A percentile compares a stretch with the other conserved stretches of the same genome.
Evolutionary conservation across 495 filamentous ascomycete genomes (phyloP).

Genomic region (Hypoxylon fragiforme): DNA sequence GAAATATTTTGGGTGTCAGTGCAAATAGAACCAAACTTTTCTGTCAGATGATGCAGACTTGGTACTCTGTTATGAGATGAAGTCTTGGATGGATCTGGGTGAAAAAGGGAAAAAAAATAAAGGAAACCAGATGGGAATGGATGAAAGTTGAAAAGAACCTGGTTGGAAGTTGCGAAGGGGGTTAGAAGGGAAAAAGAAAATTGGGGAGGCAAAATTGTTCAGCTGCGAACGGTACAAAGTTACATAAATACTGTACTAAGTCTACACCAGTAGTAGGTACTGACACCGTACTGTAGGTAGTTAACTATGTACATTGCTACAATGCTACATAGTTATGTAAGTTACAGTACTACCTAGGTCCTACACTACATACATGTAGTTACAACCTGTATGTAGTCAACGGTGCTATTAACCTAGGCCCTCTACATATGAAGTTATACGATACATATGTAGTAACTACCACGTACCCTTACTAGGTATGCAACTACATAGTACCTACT

Average conservation of each 20-base stretch:
- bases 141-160: constrained; percentile 21
- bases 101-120: constrained; percentile 20
- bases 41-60: constrained; percentile 1
- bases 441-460: too few relatives aligned
- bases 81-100: constrained; percentile 6
- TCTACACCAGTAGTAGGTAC: neutral
- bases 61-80: neutral
- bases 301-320: too few relatives aligned
- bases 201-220: constrained; percentile 37
- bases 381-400: too few relatives aligned
- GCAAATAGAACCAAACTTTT: constrained; percentile 11
- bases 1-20: neutral
- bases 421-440: too few relatives aligned
- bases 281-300: too few relatives aligned
- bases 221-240: constrained; percentile 17
- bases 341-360: too few relatives aligned
- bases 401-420: too few relatives aligned
- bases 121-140: constrained; percentile 24
- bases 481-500: too few relatives aligned
- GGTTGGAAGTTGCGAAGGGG: too few relatives aligned
- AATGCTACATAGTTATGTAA: too few relatives aligned
- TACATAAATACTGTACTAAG: neutral
- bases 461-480: too few relatives aligned
- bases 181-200: constrained; percentile 26
- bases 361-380: too few relatives aligned